phyloP scores from a whole-genome alignment of 768 basidiomycete species.

The Mycena leptocephala region DNA sequence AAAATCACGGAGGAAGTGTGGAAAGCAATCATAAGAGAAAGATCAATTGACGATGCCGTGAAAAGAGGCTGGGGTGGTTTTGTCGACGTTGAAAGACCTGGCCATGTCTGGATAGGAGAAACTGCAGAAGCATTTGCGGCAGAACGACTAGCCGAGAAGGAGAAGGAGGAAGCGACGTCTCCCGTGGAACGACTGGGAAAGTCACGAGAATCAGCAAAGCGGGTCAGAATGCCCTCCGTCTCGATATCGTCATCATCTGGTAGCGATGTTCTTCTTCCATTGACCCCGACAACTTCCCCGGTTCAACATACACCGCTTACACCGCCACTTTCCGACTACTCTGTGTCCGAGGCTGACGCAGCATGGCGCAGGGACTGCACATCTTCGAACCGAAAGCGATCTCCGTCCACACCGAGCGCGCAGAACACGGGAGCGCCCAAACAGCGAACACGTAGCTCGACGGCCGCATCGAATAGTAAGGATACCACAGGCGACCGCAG shows the following conservation, averaged over 20 bases:
- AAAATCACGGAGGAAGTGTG: constrained; percentile 38
- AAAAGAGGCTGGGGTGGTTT: constrained; percentile 38
- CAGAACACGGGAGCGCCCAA: constrained; percentile 11
- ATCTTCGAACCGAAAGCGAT: constrained; percentile 26
- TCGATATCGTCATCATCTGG: constrained; percentile 35
- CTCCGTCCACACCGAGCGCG: constrained; percentile 25
- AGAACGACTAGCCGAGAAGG: constrained; percentile 41
- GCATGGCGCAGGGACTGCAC: constrained; percentile 9
- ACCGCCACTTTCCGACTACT: constrained; percentile 32
- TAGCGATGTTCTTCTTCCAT: constrained; percentile 28
- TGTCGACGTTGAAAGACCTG: constrained; percentile 42
- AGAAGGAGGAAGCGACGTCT: constrained; percentile 39
- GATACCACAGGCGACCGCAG: constrained; percentile 23
- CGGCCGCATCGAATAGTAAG: constrained; percentile 23
- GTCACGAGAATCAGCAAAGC: constrained; percentile 32
- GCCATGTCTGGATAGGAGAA: constrained; percentile 48
- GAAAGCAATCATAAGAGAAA: constrained; percentile 39
- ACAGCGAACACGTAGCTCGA: constrained; percentile 26
- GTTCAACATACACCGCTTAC: constrained; percentile 32
- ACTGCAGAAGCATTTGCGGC: constrained; percentile 45
- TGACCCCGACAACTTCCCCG: constrained; percentile 33
- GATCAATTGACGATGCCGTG: constrained; percentile 33
- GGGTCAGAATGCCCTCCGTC: constrained; percentile 34
- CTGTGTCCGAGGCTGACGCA: constrained; percentile 23
- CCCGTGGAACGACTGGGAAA: constrained; percentile 31